These are phyloP conservation scores for Psidium friedrichsthalianum DNA, from an alignment of 345 rosid genomes.

Conservation along the genomic window DNA sequence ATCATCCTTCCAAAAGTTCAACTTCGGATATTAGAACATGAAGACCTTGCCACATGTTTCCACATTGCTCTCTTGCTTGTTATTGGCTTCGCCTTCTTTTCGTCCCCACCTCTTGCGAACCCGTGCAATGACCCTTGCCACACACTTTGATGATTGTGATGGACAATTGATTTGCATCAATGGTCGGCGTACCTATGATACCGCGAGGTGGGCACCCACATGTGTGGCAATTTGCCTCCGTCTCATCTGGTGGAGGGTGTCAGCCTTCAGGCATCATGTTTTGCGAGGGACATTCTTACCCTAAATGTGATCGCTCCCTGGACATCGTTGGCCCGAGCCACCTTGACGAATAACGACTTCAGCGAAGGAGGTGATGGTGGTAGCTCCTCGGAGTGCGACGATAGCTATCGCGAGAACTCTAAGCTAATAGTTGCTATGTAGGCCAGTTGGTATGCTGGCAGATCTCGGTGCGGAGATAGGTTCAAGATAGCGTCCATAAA, in stretches of 20 bases:
- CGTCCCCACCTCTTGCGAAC: no score
- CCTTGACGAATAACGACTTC: neutral
- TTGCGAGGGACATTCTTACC: neutral
- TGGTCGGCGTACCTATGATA: no score
- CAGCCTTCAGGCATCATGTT: neutral
- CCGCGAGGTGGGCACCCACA: no score
- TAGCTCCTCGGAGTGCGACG: neutral
- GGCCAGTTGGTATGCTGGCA: neutral
- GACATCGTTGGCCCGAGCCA: neutral
- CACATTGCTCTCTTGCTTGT: no score
- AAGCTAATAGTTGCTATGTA: neutral
- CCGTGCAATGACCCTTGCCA: no score
- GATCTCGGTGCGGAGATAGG: neutral
- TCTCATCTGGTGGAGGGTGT: neutral
- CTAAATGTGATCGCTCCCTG: neutral
- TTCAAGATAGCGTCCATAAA: neutral
- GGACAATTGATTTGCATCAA: no score
- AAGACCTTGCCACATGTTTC: no score
- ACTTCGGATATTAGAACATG: no score
- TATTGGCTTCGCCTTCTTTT: no score
- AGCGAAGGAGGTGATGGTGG: neutral
- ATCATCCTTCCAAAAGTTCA: no score
- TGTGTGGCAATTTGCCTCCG: neutral
- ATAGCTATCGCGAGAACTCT: neutral
- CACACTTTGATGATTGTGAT: no score